Base-by-base conservation (phyloP, 345 rosid genomes). In the Eucalyptus tenuipes region DNA sequence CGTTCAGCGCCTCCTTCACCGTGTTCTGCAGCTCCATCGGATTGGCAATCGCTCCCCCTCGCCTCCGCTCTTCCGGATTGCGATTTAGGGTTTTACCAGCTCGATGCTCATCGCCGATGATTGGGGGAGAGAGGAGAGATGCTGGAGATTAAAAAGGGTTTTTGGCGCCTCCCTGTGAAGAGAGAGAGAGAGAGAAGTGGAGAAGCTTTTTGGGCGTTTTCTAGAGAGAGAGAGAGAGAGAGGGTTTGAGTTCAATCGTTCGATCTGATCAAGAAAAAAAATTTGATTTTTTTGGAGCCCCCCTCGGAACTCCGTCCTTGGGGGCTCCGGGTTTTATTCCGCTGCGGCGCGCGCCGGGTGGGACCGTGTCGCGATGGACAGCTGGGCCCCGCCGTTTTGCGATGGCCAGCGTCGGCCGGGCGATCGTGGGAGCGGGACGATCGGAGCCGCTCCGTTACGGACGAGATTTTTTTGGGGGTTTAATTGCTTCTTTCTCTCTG, bases 1-100 rank as follows among this genome's bases (percentile, higher is more conserved):
- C 97, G 91, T 94, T 96, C 93, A 97, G 98, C 94, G 99, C 99
- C 90, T 96, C 97, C 92, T 96, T 97, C 93, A 97, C 99, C 66
- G 97, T 90, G 88, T 93, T 94, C 92, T 98, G 99, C 40, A 94
- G 96, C 95, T 98, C 99, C 98, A 95, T 95, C 84, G 17, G 44
- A 55, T 55, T 55, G 29, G 1, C 29, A 55, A 55, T 55, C 61
- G 27, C 61, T 55, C 61, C 11, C 0, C 61, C 61, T 10, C 52
- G 52, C 52, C 37, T 64, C 37, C 9, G 6, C 18, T 7, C 4
- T 16, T 64, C 13, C 8, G 82, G 24, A 40, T 10, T 40, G 29
- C 84, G 29, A 75, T 11, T 11, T 75, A 75, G 84, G 84, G 84
- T 71, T 71, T 71, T 33, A 40, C 42, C 24, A 37, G 45, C 1